These are phyloP conservation scores for Cyclocybe cylindracea DNA, from an alignment of 768 basidiomycete species.

Conservation along the genomic window DNA sequence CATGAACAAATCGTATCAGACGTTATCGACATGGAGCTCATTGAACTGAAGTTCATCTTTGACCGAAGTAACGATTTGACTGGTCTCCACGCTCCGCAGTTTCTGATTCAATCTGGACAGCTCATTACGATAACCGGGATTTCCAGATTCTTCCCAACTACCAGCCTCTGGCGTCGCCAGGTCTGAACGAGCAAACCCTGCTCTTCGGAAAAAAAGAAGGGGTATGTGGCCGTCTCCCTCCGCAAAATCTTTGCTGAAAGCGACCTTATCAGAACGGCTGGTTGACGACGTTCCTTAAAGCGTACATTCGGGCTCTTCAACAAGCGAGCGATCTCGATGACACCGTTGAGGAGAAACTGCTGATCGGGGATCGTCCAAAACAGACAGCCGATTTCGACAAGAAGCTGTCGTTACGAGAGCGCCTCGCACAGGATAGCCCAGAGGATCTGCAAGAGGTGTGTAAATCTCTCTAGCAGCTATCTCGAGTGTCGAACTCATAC, in stretches of 20 bases:
- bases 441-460: constrained; percentile 41
- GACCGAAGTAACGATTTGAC: constrained; percentile 57
- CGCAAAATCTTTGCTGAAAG: not conserved
- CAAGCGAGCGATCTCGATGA: constrained; percentile 82
- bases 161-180: constrained; percentile 55
- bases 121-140: constrained; percentile 87
- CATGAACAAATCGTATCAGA: constrained; percentile 74
- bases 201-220: constrained; percentile 65
- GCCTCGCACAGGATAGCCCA: constrained; percentile 49
- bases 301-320: constrained; percentile 78
- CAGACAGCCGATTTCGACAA: constrained; percentile 51
- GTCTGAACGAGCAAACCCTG: constrained; percentile 68
- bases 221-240: constrained; percentile 40
- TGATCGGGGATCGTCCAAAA: constrained; percentile 81
- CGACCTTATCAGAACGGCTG: constrained; percentile 57
- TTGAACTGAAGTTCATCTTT: constrained; percentile 82
- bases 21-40: constrained; percentile 78
- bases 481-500: constrained; percentile 2
- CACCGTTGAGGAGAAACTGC: constrained; percentile 76
- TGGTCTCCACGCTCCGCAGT: not conserved
- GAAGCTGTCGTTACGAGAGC: constrained; percentile 55
- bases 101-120: constrained; percentile 33
- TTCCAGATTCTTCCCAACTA: constrained; percentile 77
- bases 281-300: constrained; percentile 69
- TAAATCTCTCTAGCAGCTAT: constrained; percentile 1